These are phyloP conservation scores for Ormosia emarginata DNA, from an alignment of 306 rosid genomes.

Conservation along the genomic window DNA sequence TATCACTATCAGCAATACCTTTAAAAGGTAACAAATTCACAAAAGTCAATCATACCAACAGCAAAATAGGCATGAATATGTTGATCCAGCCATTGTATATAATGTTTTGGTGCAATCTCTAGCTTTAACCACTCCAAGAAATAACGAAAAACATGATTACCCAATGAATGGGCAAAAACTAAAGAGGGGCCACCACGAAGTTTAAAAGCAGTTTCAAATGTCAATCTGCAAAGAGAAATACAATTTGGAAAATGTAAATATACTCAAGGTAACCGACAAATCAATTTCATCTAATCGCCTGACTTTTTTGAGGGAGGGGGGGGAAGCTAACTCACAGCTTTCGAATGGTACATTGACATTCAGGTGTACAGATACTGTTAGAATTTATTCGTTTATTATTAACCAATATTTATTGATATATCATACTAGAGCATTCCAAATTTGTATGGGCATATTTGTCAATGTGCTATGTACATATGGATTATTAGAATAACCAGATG, in stretches of 20 bases:
- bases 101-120: constrained; percentile 95
- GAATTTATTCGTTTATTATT: neutral
- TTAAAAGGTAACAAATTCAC: constrained; percentile 4
- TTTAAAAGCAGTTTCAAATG: constrained; percentile 87
- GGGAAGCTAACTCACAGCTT: neutral
- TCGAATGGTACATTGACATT: neutral
- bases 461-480: neutral
- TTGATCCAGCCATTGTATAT: constrained; percentile 76
- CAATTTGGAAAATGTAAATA: constrained; percentile 22
- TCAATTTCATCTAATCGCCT: neutral
- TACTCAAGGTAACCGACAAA: constrained; percentile 3
- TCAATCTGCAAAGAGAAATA: constrained; percentile 59
- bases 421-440: neutral
- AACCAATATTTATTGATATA: neutral
- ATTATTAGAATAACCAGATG: neutral
- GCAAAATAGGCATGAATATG: constrained; percentile 98
- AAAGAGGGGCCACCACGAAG: constrained; percentile 97
- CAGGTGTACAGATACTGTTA: neutral
- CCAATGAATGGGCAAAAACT: constrained; percentile 95
- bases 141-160: constrained; percentile 87
- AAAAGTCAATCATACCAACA: constrained; percentile 65
- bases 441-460: neutral
- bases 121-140: constrained; percentile 98
- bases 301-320: neutral
- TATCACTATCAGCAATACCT: constrained; percentile 4